Percentiles rank a stretch among this genome's conserved stretches.
These are phyloP conservation scores for Ophiostoma piceae DNA, from an alignment of 2,329 filamentous ascomycete species.

Conservation along the genomic window DNA sequence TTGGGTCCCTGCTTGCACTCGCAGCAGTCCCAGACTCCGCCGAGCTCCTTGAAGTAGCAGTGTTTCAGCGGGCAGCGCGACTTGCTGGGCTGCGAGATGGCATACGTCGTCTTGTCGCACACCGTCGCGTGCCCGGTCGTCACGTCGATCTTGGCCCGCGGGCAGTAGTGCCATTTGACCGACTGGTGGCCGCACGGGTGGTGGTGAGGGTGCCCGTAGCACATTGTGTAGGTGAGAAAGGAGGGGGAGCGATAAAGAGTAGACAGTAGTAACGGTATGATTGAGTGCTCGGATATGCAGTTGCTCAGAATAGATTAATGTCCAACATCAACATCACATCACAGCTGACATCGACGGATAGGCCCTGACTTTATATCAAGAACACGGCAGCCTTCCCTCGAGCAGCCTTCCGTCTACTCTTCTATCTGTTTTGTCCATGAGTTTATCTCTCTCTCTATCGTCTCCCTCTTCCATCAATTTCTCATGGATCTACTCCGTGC, in stretches of 20 bases:
- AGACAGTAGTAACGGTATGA: no score
- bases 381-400: not conserved
- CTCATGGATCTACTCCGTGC: not conserved
- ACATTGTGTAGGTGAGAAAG: slow-evolving; percentile 35
- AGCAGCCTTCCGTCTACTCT: not conserved
- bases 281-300: no score
- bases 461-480: not conserved
- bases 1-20: slow-evolving; percentile 49
- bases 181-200: slow-evolving; percentile 52
- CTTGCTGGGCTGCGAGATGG: slow-evolving; percentile 41
- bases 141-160: slow-evolving; percentile 45
- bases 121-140: slow-evolving; percentile 47
- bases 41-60: slow-evolving; percentile 48
- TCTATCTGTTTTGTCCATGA: not conserved
- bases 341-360: not conserved
- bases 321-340: no score
- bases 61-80: slow-evolving; percentile 46
- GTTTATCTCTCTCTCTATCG: not conserved
- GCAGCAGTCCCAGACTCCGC: slow-evolving; percentile 52
- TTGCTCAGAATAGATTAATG: no score
- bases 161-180: slow-evolving; percentile 52
- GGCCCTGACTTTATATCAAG: not conserved
- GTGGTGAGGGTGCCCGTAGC: slow-evolving; percentile 49
- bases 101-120: slow-evolving; percentile 46
- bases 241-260: no score